Evolutionary conservation across 139 green algal genomes (phyloP).

Genomic region (Coelastrella sp.): DNA sequence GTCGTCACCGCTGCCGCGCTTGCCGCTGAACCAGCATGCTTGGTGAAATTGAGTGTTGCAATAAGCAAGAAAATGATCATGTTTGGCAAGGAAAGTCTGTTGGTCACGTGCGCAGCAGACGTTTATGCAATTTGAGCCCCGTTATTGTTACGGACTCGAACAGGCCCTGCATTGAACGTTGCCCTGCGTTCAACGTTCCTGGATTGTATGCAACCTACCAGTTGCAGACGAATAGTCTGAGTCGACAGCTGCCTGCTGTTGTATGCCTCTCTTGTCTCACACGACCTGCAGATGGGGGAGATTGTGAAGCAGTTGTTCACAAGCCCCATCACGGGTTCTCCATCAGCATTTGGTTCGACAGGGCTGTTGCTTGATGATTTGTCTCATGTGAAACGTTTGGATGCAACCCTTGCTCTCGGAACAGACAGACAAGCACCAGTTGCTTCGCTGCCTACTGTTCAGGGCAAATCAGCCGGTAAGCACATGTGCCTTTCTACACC

Average conservation of each 20-base stretch:
- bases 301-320: conserved; percentile 22
- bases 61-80: background rate
- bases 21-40: too few relatives aligned
- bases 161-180: too few relatives aligned
- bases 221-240: too few relatives aligned
- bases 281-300: background rate
- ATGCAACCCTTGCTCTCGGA: background rate
- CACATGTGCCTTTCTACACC: too few relatives aligned
- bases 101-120: too few relatives aligned
- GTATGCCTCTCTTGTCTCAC: background rate
- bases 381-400: background rate
- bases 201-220: too few relatives aligned
- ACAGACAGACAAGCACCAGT: background rate
- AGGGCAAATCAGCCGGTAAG: background rate
- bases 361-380: background rate
- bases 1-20: background rate
- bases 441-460: too few relatives aligned
- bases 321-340: conserved; percentile 7
- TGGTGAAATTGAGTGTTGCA: too few relatives aligned
- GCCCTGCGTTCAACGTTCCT: too few relatives aligned
- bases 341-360: background rate
- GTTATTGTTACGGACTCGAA: too few relatives aligned
- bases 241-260: background rate
- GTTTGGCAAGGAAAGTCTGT: too few relatives aligned
- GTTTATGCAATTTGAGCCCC: too few relatives aligned